These are phyloP conservation scores for Salix exigua DNA, from an alignment of 345 rosid species.

Conservation along the genomic window DNA sequence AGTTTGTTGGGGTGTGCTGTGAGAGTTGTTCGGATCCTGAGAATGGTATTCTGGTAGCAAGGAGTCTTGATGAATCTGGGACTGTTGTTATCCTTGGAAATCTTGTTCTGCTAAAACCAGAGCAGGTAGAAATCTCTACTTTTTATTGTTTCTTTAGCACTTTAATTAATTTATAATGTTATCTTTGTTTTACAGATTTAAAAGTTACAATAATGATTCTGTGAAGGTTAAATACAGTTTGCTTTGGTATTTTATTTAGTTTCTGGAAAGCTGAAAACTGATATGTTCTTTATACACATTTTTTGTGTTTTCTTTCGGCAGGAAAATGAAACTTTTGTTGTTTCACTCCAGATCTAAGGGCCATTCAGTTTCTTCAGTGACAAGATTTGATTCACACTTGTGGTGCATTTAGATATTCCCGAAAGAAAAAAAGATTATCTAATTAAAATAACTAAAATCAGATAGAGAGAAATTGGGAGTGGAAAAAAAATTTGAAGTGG, in stretches of 20 bases:
- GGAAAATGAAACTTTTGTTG: constrained; percentile 48
- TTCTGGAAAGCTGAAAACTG: constrained; percentile 47
- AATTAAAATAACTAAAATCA: not conserved
- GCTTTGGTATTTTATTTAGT: not conserved
- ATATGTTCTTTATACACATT: constrained; percentile 40
- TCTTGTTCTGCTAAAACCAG: constrained; percentile 61
- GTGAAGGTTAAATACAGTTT: constrained; percentile 4
- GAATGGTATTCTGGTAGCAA: constrained; percentile 48
- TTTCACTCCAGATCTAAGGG: constrained; percentile 28
- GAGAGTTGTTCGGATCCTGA: constrained; percentile 56
- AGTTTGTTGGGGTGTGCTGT: constrained; percentile 50
- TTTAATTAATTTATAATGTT: not conserved
- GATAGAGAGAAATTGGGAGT: not conserved
- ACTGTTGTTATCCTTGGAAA: constrained; percentile 67
- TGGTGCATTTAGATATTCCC: not conserved
- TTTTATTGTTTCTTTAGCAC: not conserved
- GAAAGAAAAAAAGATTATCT: not conserved
- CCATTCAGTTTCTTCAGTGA: constrained; percentile 30
- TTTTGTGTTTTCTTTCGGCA: constrained; percentile 43
- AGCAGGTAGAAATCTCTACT: constrained; percentile 53
- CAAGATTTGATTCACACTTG: constrained; percentile 20
- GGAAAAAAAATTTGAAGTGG: not conserved
- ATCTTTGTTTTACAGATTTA: constrained; percentile 19
- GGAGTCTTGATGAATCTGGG: constrained; percentile 75
- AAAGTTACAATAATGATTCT: constrained; percentile 18